Evolutionary conservation across 805 yeast species (phyloP).

Genomic region (Jamesozyma gamospora): DNA sequence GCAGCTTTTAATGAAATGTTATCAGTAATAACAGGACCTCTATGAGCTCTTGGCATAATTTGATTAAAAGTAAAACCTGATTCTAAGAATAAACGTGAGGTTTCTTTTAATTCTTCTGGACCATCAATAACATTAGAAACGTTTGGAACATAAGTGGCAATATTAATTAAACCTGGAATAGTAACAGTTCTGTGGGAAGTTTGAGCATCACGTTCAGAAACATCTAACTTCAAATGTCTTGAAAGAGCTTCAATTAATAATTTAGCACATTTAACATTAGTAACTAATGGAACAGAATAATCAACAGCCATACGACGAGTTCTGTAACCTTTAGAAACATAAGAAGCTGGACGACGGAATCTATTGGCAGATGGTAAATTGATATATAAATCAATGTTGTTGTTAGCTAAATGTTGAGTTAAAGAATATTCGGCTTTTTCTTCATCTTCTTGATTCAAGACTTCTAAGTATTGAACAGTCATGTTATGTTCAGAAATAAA

Average conservation of each 20-base stretch:
- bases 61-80: slow-evolving; percentile 86
- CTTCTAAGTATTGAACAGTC: slow-evolving; percentile 92
- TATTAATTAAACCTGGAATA: slow-evolving; percentile 79
- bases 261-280: slow-evolving; percentile 96
- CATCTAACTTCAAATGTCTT: slow-evolving; percentile 54
- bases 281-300: slow-evolving; percentile 92
- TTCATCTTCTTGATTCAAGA: slow-evolving; percentile 60
- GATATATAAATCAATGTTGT: slow-evolving; percentile 90
- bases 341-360: slow-evolving; percentile 97
- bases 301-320: slow-evolving; percentile 99
- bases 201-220: slow-evolving; percentile 75
- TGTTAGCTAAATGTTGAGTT: slow-evolving; percentile 92
- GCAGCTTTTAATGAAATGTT: slow-evolving; percentile 57
- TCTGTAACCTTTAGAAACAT: slow-evolving; percentile 93
- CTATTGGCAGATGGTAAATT: slow-evolving; percentile 94
- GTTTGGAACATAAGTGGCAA: slow-evolving; percentile 69
- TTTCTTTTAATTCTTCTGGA: slow-evolving; percentile 50
- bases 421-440: slow-evolving; percentile 90
- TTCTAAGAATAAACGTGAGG: slow-evolving; percentile 61
- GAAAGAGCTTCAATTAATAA: slow-evolving; percentile 89
- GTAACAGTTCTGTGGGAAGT: slow-evolving; percentile 75
- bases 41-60: slow-evolving; percentile 58
- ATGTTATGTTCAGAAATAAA: slow-evolving; percentile 90
- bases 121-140: slow-evolving; percentile 37
- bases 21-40: slow-evolving; percentile 56